A percentile compares a stretch with the other conserved stretches of the same genome.
phyloP scores from a whole-genome alignment of 768 basidiomycete genomes.

The Mycena floridula region DNA sequence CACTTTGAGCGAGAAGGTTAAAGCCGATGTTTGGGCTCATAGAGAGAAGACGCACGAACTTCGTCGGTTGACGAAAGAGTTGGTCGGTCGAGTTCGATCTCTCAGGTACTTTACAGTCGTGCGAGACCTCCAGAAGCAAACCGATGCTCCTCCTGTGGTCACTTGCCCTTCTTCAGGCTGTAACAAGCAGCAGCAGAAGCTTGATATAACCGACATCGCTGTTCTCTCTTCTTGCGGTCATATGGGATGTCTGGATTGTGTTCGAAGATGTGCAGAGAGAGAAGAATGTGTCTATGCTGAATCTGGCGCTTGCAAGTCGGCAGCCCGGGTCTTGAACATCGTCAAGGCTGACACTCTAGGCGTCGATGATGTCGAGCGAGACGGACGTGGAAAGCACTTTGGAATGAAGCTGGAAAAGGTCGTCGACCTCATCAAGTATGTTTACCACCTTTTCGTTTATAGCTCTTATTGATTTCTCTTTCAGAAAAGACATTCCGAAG shows the following conservation, averaged over 20 bases:
- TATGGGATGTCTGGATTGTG: constrained; percentile 73
- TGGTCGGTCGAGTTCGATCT: constrained; percentile 85
- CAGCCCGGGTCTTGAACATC: constrained; percentile 76
- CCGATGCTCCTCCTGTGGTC: constrained; percentile 49
- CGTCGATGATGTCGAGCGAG: constrained; percentile 68
- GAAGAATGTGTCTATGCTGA: constrained; percentile 79
- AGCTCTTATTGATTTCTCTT: constrained; percentile 2
- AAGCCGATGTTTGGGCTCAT: constrained; percentile 70
- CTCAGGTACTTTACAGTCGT: constrained; percentile 90
- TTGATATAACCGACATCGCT: constrained; percentile 65
- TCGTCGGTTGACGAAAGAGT: constrained; percentile 78
- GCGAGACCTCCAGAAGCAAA: constrained; percentile 78
- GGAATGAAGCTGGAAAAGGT: constrained; percentile 80
- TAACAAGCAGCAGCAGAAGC: constrained; percentile 39
- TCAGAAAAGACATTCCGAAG: constrained; percentile 60
- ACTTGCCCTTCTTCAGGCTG: constrained; percentile 59
- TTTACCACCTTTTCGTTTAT: constrained; percentile 4
- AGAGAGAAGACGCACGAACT: constrained; percentile 86
- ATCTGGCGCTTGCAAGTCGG: constrained; percentile 67
- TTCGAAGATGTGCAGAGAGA: constrained; percentile 62
- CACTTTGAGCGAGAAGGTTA: constrained; percentile 43
- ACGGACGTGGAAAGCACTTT: constrained; percentile 70
- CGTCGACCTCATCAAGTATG: constrained; percentile 69
- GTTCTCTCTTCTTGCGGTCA: constrained; percentile 93
- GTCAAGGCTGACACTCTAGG: constrained; percentile 77